phyloP scores from a whole-genome alignment of 805 yeast genomes.

The Naumovozyma dairenensis region DNA sequence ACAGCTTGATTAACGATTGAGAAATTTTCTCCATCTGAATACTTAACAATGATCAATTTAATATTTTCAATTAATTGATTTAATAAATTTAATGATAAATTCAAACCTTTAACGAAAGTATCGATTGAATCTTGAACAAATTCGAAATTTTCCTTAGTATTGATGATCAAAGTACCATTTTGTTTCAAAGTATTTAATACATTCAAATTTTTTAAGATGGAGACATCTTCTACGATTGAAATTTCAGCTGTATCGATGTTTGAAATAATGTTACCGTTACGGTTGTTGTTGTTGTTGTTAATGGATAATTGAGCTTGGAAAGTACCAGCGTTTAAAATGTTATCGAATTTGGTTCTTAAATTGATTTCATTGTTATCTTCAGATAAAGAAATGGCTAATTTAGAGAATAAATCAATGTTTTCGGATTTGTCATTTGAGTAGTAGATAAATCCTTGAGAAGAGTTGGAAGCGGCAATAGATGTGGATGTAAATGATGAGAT shows the following conservation, averaged over 20 bases:
- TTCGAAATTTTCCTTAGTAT: no score
- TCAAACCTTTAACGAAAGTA: slow-evolving; percentile 42
- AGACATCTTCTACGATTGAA: slow-evolving; percentile 51
- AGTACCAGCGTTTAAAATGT: slow-evolving; percentile 60
- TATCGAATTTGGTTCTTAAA: slow-evolving; percentile 62
- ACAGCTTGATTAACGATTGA: slow-evolving; percentile 70
- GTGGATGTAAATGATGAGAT: slow-evolving; percentile 33
- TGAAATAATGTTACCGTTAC: slow-evolving; percentile 10
- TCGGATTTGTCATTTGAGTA: slow-evolving; percentile 63
- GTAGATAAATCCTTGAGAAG: slow-evolving; percentile 36
- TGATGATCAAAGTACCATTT: slow-evolving; percentile 44
- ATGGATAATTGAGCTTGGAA: slow-evolving; percentile 54
- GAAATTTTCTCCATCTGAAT: slow-evolving; percentile 49
- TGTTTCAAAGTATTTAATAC: slow-evolving; percentile 49
- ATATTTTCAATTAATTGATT: slow-evolving; percentile 38
- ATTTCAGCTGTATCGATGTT: slow-evolving; percentile 52
- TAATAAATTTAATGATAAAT: slow-evolving; percentile 40
- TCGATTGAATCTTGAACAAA: no score
- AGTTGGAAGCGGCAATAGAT: slow-evolving; percentile 13
- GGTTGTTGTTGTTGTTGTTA: slow-evolving; percentile 10
- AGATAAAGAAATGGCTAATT: slow-evolving; percentile 60
- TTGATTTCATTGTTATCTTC: slow-evolving; percentile 47
- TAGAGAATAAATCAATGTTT: slow-evolving; percentile 47
- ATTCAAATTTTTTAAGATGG: slow-evolving; percentile 48
- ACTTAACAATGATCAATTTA: slow-evolving; percentile 50